A percentile compares a stretch with the other conserved stretches of the same genome.
These are phyloP conservation scores for Linaria vulgaris DNA, from an alignment of 257 asterid species.

Conservation along the genomic window DNA sequence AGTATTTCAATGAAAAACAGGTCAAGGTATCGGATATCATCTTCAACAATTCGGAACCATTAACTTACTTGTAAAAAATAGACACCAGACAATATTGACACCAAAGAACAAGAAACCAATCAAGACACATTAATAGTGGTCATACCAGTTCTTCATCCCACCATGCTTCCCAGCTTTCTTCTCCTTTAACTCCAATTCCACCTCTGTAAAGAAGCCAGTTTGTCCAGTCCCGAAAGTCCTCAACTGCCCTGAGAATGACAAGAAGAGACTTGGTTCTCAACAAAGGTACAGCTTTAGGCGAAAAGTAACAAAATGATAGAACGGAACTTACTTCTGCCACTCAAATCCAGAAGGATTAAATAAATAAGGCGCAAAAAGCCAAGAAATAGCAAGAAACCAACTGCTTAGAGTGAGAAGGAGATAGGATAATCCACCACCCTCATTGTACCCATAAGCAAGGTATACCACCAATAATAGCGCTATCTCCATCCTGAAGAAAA, in stretches of 20 bases:
- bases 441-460: slow-evolving; percentile 75
- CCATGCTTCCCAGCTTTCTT: slow-evolving; percentile 99
- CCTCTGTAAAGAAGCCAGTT: slow-evolving; percentile 98
- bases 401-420: slow-evolving; percentile 91
- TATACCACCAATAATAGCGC: slow-evolving; percentile 78
- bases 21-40: neutral
- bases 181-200: slow-evolving; percentile 98
- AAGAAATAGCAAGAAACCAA: slow-evolving; percentile 87
- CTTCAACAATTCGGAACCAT: neutral
- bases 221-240: slow-evolving; percentile 98
- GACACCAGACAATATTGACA: slow-evolving; percentile 20
- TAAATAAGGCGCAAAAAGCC: slow-evolving; percentile 97
- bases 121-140: slow-evolving; percentile 7
- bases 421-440: slow-evolving; percentile 73
- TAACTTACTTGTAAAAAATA: slow-evolving; percentile 5
- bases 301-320: slow-evolving; percentile 5
- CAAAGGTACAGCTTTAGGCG: slow-evolving; percentile 21
- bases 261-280: slow-evolving; percentile 27
- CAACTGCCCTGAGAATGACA: slow-evolving; percentile 71
- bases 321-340: slow-evolving; percentile 99
- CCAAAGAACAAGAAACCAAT: slow-evolving; percentile 21
- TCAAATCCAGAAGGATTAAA: slow-evolving; percentile 98
- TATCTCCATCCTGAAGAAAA: slow-evolving; percentile 81
- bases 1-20: neutral
- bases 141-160: slow-evolving; percentile 99